Evolutionary conservation across 2,329 filamentous ascomycete genomes (phyloP), one percentile per base, ranked within the genome.

Genomic region (Aspergillus uvarum): DNA sequence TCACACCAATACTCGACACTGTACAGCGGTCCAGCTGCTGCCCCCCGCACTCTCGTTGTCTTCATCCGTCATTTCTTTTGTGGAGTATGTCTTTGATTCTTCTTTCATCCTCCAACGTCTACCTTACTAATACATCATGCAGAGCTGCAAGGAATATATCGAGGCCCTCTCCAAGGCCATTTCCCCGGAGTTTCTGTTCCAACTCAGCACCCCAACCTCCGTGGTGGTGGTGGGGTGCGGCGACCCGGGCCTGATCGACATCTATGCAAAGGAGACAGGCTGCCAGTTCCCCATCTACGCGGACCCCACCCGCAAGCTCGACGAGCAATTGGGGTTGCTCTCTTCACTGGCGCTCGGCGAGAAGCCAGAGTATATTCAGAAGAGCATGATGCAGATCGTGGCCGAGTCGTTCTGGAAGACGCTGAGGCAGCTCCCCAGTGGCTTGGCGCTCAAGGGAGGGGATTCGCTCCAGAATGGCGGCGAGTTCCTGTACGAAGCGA

Each of bases 51-150:
- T 29, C 80, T 93, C 32, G 76, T 92, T 47, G 85, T 92, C 65
- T 92, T 93, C 71, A 82, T 93, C 59, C 83, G 90, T 49, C 89
- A 92, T 76, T 93, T 92, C 76, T 92, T 90, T 80, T 92, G 90
- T 71, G 89, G 89, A 38, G 89, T 91, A 81, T 74, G 88, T 82
- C 32, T 56, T n/a, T n/a, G n/a, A n/a, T n/a, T n/a, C n/a, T n/a
- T n/a, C n/a, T n/a, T n/a, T n/a, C n/a, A n/a, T n/a, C n/a, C n/a
- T n/a, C n/a, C n/a, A n/a, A n/a, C n/a, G n/a, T n/a, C n/a, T n/a
- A n/a, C n/a, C n/a, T n/a, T n/a, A n/a, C n/a, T n/a, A n/a, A n/a
- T n/a, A n/a, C n/a, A n/a, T n/a, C n/a, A n/a, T n/a, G n/a, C 52
- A 91, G 87, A 89, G 88, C 73, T 92, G 90, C 76, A 89, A 92